phyloP scores from a whole-genome alignment of 202 grass and related monocot genomes.

The Hordeum pubiflorum region DNA sequence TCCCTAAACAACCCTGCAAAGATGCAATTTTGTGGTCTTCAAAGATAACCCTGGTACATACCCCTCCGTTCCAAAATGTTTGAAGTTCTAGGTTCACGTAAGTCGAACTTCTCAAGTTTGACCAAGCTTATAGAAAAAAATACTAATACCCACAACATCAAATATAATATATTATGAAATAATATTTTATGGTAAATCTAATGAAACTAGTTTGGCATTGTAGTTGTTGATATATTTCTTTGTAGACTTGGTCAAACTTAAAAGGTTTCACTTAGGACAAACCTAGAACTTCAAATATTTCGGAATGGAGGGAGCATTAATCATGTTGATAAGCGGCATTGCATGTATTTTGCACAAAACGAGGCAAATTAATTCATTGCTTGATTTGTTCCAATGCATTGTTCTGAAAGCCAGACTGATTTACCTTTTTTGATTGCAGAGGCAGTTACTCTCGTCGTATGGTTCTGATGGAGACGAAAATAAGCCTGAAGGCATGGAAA shows the following conservation, averaged over 20 bases:
- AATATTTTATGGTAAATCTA: too few species aligned
- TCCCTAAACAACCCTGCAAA: not conserved
- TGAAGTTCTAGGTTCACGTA: too few species aligned
- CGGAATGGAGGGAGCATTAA: not conserved
- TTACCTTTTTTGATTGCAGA: slow-evolving; percentile 36
- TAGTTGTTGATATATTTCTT: too few species aligned
- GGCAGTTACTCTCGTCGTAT: slow-evolving; percentile 52
- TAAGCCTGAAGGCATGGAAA: slow-evolving; percentile 42
- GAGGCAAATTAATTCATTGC: not conserved
- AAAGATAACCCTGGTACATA: not conserved
- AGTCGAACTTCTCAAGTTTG: too few species aligned
- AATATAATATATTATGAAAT: too few species aligned
- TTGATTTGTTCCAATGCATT: slow-evolving; percentile 5
- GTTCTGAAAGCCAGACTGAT: not conserved
- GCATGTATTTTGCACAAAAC: not conserved
- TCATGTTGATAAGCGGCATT: not conserved
- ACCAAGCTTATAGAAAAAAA: too few species aligned
- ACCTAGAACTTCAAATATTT: too few species aligned
- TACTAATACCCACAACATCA: too few species aligned
- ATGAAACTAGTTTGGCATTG: too few species aligned
- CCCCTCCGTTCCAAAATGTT: too few species aligned
- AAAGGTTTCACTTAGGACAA: too few species aligned
- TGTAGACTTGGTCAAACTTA: too few species aligned
- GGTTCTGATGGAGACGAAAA: slow-evolving; percentile 31
- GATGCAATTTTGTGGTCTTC: not conserved